A percentile compares a stretch with the other conserved stretches of the same genome.
Evolutionary conservation across 495 filamentous ascomycete species (phyloP).

Genomic region (Daldinia childiae): DNA sequence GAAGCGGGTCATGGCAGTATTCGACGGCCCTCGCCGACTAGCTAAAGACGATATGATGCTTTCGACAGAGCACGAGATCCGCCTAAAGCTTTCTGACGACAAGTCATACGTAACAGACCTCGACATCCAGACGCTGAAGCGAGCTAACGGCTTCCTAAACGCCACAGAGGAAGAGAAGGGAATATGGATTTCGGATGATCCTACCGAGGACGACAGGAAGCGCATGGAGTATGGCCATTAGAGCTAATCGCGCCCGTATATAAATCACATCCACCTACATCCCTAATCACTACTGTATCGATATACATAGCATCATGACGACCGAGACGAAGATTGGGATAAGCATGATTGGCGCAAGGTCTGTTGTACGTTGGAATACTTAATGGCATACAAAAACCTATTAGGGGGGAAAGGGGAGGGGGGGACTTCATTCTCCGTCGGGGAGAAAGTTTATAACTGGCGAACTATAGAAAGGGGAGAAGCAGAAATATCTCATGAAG

Average conservation of each 20-base stretch:
- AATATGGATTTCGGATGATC: slow-evolving; percentile 70
- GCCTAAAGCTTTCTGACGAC: slow-evolving; percentile 75
- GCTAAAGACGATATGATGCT: slow-evolving; percentile 99
- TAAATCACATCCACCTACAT: neutral
- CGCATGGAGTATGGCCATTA: slow-evolving; percentile 51
- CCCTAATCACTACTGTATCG: slow-evolving; percentile 34
- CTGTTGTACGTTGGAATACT: slow-evolving; percentile 39
- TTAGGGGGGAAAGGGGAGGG: neutral
- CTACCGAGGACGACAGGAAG: slow-evolving; percentile 57
- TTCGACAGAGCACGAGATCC: slow-evolving; percentile 92
- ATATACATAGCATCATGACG: slow-evolving; percentile 42
- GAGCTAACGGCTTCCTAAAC: slow-evolving; percentile 80
- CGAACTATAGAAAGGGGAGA: slow-evolving; percentile 34
- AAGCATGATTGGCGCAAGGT: slow-evolving; percentile 40
- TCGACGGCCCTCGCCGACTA: slow-evolving; percentile 85
- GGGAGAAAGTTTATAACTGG: slow-evolving; percentile 9
- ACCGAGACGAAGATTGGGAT: slow-evolving; percentile 36
- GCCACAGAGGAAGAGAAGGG: slow-evolving; percentile 87
- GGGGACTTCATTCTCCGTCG: neutral
- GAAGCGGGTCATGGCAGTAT: slow-evolving; percentile 94
- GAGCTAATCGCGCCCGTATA: slow-evolving; percentile 16
- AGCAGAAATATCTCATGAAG: slow-evolving; percentile 11
- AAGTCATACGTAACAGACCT: slow-evolving; percentile 90
- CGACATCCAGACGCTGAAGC: slow-evolving; percentile 87
- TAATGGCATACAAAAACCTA: slow-evolving; percentile 35